phyloP scores from a whole-genome alignment of 179 eudicot species.

The Carnegiea gigantea region DNA sequence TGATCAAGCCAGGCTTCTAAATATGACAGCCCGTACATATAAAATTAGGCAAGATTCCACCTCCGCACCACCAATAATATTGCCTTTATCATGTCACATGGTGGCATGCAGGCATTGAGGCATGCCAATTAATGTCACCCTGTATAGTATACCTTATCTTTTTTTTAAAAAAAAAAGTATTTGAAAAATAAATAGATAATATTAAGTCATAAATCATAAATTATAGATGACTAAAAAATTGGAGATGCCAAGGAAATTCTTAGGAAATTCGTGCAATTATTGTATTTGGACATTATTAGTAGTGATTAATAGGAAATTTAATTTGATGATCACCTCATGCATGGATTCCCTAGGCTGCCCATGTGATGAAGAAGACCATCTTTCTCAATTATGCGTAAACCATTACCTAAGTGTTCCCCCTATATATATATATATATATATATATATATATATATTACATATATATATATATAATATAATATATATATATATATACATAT shows the following conservation, averaged over 20 bases:
- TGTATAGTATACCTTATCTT: neutral
- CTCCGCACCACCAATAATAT: neutral
- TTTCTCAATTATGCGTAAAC: constrained; percentile 10
- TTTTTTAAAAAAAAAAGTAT: neutral
- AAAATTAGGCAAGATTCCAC: constrained; percentile 1
- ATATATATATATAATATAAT: too few species aligned
- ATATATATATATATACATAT: too few species aligned
- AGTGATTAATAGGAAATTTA: neutral
- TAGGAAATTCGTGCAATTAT: neutral
- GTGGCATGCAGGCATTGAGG: neutral
- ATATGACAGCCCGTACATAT: neutral
- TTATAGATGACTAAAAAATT: neutral
- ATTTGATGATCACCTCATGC: neutral
- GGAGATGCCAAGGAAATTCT: constrained; percentile 3
- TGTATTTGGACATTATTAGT: neutral
- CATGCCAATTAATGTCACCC: neutral
- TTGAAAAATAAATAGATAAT: neutral
- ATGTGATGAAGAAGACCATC: constrained; percentile 11
- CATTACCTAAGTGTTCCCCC: neutral
- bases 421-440: too few species aligned
- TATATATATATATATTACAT: too few species aligned
- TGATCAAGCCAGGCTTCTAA: neutral
- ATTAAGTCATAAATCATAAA: neutral
- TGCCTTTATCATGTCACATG: constrained; percentile 11
- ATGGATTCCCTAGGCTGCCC: constrained; percentile 14